phyloP scores from a whole-genome alignment of 176 grass and related monocot species.

The Areca catechu region DNA sequence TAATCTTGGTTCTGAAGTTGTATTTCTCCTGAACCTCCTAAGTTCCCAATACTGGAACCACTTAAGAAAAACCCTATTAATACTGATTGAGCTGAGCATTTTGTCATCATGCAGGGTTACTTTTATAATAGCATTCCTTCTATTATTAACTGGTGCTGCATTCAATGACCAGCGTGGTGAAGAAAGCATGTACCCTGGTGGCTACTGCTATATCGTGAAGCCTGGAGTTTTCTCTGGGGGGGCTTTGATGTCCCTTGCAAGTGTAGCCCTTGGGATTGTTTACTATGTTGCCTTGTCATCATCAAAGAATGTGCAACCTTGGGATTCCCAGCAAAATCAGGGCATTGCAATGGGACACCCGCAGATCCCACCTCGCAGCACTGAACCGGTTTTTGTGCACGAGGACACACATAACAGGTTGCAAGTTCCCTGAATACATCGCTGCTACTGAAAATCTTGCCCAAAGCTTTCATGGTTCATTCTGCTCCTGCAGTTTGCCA shows the following conservation, averaged over 20 bases:
- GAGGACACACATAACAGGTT: slow-evolving; percentile 34
- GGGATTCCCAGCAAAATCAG: slow-evolving; percentile 7
- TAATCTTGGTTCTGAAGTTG: too few species aligned
- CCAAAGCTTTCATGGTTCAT: too few species aligned
- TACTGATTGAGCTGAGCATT: too few species aligned
- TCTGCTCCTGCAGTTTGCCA: too few species aligned
- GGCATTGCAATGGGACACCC: slow-evolving; percentile 37
- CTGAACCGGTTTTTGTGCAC: slow-evolving; percentile 26
- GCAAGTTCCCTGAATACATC: slow-evolving; percentile 24
- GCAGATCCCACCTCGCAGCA: slow-evolving; percentile 14
- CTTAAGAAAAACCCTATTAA: too few species aligned
- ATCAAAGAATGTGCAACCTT: slow-evolving; percentile 7
- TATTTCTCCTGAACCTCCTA: too few species aligned
- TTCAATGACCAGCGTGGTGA: slow-evolving; percentile 12
- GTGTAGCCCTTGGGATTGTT: slow-evolving; percentile 12
- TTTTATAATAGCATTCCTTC: slow-evolving; percentile 21
- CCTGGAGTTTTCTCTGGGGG: slow-evolving; percentile 15
- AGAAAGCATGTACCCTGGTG: background rate
- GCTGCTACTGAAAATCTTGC: too few species aligned
- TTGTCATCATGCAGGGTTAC: slow-evolving; percentile 8
- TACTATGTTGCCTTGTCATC: slow-evolving; percentile 3
- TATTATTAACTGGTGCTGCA: slow-evolving; percentile 22
- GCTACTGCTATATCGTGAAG: slow-evolving; percentile 18
- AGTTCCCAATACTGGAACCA: too few species aligned
- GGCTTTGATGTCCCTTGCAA: background rate